These are phyloP conservation scores for Calendula officinalis DNA, from an alignment of 129 eudicot genomes.

Conservation along the genomic window DNA sequence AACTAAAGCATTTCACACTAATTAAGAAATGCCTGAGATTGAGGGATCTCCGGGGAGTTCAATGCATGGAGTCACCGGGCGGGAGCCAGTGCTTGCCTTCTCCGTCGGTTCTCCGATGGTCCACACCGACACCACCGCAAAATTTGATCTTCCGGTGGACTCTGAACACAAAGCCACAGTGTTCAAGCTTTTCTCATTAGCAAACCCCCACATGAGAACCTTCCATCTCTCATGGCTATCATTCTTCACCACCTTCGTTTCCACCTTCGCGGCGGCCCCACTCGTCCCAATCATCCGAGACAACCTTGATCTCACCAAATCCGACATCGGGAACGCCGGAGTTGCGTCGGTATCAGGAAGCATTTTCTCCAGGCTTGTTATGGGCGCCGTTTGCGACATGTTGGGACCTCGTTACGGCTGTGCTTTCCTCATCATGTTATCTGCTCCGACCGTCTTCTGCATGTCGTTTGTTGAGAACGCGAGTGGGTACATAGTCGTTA, in stretches of 20 bases:
- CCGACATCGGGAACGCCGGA: constrained; percentile 57
- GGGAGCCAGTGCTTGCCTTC: constrained; percentile 32
- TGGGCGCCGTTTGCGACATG: constrained; percentile 62
- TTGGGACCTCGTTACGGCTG: constrained; percentile 64
- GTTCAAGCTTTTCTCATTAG: constrained; percentile 44
- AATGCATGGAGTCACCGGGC: constrained; percentile 43
- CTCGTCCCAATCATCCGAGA: constrained; percentile 64
- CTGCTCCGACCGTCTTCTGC: constrained; percentile 59
- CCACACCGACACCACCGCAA: constrained; percentile 29
- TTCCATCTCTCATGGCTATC: constrained; percentile 59
- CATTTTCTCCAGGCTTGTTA: constrained; percentile 52
- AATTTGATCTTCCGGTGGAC: constrained; percentile 53
- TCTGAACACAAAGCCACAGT: constrained; percentile 56
- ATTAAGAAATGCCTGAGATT: constrained; percentile 25
- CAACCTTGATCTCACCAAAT: constrained; percentile 49
- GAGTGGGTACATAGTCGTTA: constrained; percentile 41
- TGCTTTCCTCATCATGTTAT: constrained; percentile 52
- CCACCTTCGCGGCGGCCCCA: constrained; percentile 63
- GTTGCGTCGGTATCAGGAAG: constrained; percentile 61
- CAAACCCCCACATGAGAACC: constrained; percentile 63
- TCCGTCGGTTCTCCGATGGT: constrained; percentile 30
- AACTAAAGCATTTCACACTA: constrained; percentile 1
- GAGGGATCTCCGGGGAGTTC: constrained; percentile 46
- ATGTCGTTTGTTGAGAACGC: constrained; percentile 51
- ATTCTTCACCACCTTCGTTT: constrained; percentile 51